Conservation (phyloP, 192 early-diverging fungal genomes). For the Podila minutissima region DNA sequence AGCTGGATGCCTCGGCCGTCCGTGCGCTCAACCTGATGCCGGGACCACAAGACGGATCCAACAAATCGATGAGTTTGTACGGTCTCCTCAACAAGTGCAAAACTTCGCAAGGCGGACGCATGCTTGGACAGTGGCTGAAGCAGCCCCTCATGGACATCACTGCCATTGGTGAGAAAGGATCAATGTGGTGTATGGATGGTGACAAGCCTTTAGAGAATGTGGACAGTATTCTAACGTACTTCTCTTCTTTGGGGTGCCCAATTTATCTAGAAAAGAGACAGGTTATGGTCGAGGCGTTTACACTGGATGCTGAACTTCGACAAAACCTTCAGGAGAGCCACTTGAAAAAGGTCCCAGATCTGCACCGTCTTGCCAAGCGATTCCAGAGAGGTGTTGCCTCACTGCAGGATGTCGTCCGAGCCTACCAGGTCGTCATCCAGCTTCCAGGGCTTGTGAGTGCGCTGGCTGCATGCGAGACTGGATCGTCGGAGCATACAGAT, state of each 20-base stretch:
- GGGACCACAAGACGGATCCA: slow-evolving; percentile 69
- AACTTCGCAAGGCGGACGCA: slow-evolving; percentile 84
- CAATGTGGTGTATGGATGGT: neutral
- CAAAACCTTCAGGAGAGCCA: slow-evolving; percentile 74
- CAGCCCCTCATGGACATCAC: slow-evolving; percentile 82
- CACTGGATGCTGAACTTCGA: slow-evolving; percentile 70
- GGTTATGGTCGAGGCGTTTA: slow-evolving; percentile 76
- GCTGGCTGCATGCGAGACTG: slow-evolving; percentile 57
- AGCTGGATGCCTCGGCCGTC: slow-evolving; percentile 90
- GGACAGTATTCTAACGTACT: neutral
- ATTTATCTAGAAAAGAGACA: slow-evolving; percentile 67
- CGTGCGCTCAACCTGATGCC: slow-evolving; percentile 90
- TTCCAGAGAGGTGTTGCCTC: slow-evolving; percentile 83
- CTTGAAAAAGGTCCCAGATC: slow-evolving; percentile 87
- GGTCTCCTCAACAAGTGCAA: slow-evolving; percentile 91
- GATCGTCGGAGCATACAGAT: slow-evolving; percentile 49
- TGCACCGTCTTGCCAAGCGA: slow-evolving; percentile 86
- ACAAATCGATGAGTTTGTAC: slow-evolving; percentile 64
- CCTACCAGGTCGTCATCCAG: slow-evolving; percentile 85
- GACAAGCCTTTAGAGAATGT: neutral
- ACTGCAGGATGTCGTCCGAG: slow-evolving; percentile 88
- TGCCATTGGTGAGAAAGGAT: slow-evolving; percentile 68
- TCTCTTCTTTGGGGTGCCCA: no score
- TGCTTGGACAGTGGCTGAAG: slow-evolving; percentile 92
- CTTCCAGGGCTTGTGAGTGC: slow-evolving; percentile 72